Evolutionary conservation across 202 grass and related monocot species (phyloP).

Genomic region (Setaria viridis): DNA sequence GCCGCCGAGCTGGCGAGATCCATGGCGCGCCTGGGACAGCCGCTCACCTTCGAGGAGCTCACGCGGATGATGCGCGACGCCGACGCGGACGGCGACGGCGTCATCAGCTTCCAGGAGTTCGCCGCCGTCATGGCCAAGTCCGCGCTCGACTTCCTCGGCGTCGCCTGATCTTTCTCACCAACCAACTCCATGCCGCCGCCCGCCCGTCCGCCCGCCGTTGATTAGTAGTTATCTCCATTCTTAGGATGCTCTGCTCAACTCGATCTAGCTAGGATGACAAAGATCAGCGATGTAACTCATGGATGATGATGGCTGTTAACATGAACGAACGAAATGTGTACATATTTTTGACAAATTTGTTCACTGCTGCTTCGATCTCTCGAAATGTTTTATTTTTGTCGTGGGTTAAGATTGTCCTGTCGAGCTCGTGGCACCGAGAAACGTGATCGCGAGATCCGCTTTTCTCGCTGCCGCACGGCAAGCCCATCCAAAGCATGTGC

Average conservation of each 20-base stretch:
- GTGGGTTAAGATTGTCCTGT: neutral
- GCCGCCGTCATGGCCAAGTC: conserved; percentile 80
- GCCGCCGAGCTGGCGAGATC: conserved; percentile 78
- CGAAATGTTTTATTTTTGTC: neutral
- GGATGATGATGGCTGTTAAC: neutral
- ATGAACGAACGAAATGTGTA: neutral
- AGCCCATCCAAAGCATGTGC: neutral
- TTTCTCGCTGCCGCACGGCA: conserved; percentile 17
- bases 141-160: conserved; percentile 82
- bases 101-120: conserved; percentile 84
- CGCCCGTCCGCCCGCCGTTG: neutral
- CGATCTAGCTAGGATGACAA: neutral
- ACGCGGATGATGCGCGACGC: conserved; percentile 72
- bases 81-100: conserved; percentile 72
- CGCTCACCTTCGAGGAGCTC: conserved; percentile 83
- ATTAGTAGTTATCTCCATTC: neutral
- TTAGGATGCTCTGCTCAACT: neutral
- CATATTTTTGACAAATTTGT: conserved; percentile 9
- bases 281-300: neutral
- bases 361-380: neutral
- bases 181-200: neutral
- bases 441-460: conserved; percentile 19
- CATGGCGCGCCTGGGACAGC: conserved; percentile 73
- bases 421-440: neutral
- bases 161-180: conserved; percentile 43